Evolutionary conservation across 352 stramenopile species (phyloP).

Genomic region (Pilasporangium apinafurcum): DNA sequence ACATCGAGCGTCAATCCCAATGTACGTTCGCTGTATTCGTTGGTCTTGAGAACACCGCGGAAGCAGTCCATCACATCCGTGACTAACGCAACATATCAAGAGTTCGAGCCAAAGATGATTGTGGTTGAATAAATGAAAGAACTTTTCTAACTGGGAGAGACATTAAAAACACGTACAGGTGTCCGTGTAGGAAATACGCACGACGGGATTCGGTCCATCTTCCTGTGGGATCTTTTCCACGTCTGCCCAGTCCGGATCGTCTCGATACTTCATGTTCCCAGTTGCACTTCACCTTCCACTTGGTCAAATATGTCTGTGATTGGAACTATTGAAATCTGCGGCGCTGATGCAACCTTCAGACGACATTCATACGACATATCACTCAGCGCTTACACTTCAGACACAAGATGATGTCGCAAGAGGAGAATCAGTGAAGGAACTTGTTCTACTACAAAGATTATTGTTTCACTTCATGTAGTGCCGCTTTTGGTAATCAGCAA

Average conservation of each 20-base stretch:
- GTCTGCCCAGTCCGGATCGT: slow-evolving; percentile 71
- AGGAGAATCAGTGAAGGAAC: too few species aligned
- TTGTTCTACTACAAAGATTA: too few species aligned
- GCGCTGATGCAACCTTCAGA: slow-evolving; percentile 5
- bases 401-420: not conserved
- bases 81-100: slow-evolving; percentile 26
- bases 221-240: slow-evolving; percentile 80
- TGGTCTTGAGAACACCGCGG: slow-evolving; percentile 85
- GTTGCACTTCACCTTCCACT: not conserved
- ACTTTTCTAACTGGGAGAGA: not conserved
- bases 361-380: not conserved
- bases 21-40: slow-evolving; percentile 90
- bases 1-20: slow-evolving; percentile 90
- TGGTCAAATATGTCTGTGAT: not conserved
- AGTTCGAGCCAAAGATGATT: not conserved
- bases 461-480: too few species aligned
- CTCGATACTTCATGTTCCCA: slow-evolving; percentile 42
- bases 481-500: too few species aligned
- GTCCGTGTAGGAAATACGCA: slow-evolving; percentile 70
- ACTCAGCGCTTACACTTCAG: not conserved
- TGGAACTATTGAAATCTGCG: not conserved
- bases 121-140: not conserved
- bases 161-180: slow-evolving; percentile 38
- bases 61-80: slow-evolving; percentile 93
- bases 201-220: slow-evolving; percentile 71